Base-by-base conservation (phyloP, 257 asterid species). In the Solanum corneliomulleri region DNA sequence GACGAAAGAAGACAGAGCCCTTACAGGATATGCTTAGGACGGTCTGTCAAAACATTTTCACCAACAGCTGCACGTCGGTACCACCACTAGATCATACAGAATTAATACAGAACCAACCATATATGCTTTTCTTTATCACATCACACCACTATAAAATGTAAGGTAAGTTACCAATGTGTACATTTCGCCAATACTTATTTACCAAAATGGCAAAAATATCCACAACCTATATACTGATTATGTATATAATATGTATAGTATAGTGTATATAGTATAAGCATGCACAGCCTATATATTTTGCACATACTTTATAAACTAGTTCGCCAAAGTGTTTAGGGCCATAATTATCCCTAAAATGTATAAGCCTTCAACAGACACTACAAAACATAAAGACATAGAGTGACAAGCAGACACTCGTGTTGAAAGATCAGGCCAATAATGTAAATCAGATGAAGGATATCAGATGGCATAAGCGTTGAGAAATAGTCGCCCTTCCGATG, bases 401-500 rank as follows among this genome's bases (percentile, higher is more conserved):
- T 6, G 68, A 11, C 69, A 81, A 49, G 70, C 85, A 47, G 44
- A 29, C 31, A 49, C 37, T 47, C 85, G 11, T 66, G 47, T 47
- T 71, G 42, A 27, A 85, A 84, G 44, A 84, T 27, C 87, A 86
- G 47, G 83, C 58, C 80, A 27, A 39, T 86, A 37, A 71, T 71
- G 29, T 47, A 71, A 71, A 86, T 31, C 83, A 70, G 84, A 66
- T 25, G 58, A 96, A 97, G 99, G 99, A 97, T 96, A 97, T 97
- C 99, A 94, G 93, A 88, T 41, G 99, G 99, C 96, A 94, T 91
- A 64, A 95, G 94, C 37, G 96, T 90, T 49, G 99, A 94, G 87
- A 97, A 92, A 92, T 95, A 96, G 90, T 96, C 99, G 89, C 99
- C 99, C 91, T 92, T 94, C 49, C 99, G 98, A 90, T 97, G 99